Conservation (phyloP, 129 eudicot species). For the Logfia minima region DNA sequence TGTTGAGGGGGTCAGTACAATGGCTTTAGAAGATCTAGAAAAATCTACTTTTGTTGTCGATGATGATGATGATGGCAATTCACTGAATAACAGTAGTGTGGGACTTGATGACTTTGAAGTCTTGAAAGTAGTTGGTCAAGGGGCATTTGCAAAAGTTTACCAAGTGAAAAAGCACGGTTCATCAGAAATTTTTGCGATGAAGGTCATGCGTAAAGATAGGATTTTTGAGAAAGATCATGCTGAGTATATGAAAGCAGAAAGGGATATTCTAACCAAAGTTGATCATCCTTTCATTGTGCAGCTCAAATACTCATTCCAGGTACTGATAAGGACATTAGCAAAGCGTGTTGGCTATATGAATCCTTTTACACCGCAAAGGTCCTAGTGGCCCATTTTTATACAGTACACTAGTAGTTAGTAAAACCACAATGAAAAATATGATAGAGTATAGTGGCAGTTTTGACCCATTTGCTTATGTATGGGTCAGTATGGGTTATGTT, state of each 20-base stretch:
- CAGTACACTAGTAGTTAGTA: not conserved
- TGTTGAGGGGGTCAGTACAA: conserved; percentile 30
- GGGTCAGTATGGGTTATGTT: not conserved
- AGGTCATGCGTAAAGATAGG: conserved; percentile 85
- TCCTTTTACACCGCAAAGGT: not conserved
- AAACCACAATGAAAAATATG: not conserved
- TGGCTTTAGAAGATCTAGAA: conserved; percentile 25
- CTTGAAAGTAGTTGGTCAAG: conserved; percentile 65
- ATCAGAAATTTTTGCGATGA: conserved; percentile 76
- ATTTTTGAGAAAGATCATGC: conserved; percentile 86
- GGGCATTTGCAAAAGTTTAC: conserved; percentile 82
- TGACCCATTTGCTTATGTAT: not conserved
- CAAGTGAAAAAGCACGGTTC: conserved; percentile 69
- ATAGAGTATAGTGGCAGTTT: conserved; percentile 9
- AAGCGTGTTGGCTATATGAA: conserved; percentile 1
- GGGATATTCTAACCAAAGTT: conserved; percentile 82
- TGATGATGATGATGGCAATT: conserved; percentile 23
- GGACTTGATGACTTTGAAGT: conserved; percentile 51
- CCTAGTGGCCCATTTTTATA: not conserved
- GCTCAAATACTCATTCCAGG: conserved; percentile 88
- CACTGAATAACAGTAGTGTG: conserved; percentile 24
- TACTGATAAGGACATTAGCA: conserved; percentile 25
- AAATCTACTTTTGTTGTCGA: conserved; percentile 26
- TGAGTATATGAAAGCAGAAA: conserved; percentile 83
- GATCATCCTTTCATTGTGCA: conserved; percentile 83